phyloP scores from a whole-genome alignment of 257 asterid genomes.

The Lantana camara region DNA sequence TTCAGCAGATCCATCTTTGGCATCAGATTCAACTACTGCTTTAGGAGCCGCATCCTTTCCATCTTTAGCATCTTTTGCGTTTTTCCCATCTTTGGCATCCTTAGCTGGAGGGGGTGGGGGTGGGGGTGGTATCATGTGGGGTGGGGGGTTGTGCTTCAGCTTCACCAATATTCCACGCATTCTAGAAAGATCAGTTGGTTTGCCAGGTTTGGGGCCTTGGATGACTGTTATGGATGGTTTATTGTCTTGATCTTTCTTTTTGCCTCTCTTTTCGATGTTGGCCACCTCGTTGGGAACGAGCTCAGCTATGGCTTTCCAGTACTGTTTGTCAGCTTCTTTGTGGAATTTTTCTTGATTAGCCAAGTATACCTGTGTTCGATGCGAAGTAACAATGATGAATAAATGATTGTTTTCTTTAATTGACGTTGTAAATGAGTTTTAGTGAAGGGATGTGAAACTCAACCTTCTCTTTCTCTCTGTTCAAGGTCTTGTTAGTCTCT shows the following conservation, averaged over 20 bases:
- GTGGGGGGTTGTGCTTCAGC: constrained; percentile 91
- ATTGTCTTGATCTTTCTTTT: constrained; percentile 86
- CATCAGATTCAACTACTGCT: constrained; percentile 25
- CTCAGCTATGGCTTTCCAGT: constrained; percentile 86
- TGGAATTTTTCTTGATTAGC: constrained; percentile 74
- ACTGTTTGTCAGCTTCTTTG: constrained; percentile 81
- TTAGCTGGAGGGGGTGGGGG: constrained; percentile 75
- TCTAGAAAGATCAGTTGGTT: constrained; percentile 90
- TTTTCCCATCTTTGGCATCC: constrained; percentile 59
- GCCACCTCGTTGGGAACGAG: constrained; percentile 79
- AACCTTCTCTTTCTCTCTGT: constrained; percentile 90
- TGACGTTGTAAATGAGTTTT: too few relatives aligned
- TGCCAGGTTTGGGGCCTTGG: constrained; percentile 96
- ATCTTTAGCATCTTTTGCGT: constrained; percentile 38
- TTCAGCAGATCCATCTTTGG: constrained; percentile 32
- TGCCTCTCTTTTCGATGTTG: constrained; percentile 69
- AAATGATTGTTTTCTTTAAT: not conserved
- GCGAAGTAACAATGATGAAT: not conserved
- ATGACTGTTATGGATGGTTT: constrained; percentile 78
- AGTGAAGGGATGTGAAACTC: too few relatives aligned
- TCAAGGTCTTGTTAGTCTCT: constrained; percentile 70
- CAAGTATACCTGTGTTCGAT: constrained; percentile 49
- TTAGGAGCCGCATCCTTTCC: constrained; percentile 28
- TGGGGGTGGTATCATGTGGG: constrained; percentile 91
- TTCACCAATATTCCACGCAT: constrained; percentile 85